Evolutionary conservation across 2,329 filamentous ascomycete genomes (phyloP).

Genomic region (Bipolaris sorokiniana): DNA sequence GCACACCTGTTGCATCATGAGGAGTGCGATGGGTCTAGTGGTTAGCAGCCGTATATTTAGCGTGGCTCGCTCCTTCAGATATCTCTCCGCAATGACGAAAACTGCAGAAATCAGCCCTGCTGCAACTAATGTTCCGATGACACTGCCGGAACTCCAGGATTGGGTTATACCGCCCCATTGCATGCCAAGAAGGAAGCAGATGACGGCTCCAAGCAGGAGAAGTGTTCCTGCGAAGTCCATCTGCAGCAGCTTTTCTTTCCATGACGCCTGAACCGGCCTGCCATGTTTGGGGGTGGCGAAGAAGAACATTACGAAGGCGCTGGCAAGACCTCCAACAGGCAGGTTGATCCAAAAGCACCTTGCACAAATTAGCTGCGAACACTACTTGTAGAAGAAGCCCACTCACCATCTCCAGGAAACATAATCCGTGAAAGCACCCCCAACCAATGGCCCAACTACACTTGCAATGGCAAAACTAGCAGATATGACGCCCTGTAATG

Average conservation of each 20-base stretch:
- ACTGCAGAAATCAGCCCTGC: constrained; percentile 49
- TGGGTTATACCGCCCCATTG: constrained; percentile 42
- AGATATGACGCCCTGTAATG: constrained; percentile 46
- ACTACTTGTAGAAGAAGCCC: too few relatives aligned
- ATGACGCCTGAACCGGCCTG: neutral
- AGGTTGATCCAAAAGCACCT: constrained; percentile 30
- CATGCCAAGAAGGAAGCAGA: constrained; percentile 39
- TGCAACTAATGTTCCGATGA: constrained; percentile 53
- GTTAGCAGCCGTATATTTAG: too few relatives aligned
- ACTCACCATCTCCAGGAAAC: too few relatives aligned
- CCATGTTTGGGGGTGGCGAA: constrained; percentile 11
- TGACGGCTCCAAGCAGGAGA: constrained; percentile 33
- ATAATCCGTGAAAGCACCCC: constrained; percentile 38
- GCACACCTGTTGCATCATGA: too few relatives aligned
- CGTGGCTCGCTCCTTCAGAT: too few relatives aligned
- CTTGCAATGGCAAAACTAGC: constrained; percentile 51
- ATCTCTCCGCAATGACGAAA: too few relatives aligned
- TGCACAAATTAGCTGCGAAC: too few relatives aligned
- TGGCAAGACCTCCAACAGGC: constrained; percentile 26
- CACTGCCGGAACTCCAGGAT: constrained; percentile 50
- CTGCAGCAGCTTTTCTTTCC: constrained; percentile 1
- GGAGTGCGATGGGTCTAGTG: too few relatives aligned
- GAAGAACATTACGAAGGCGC: constrained; percentile 43
- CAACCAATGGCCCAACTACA: constrained; percentile 29
- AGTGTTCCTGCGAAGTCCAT: constrained; percentile 41